Evolutionary conservation across 2,329 filamentous ascomycete species (phyloP).

Genomic region (Colletotrichum lini): DNA sequence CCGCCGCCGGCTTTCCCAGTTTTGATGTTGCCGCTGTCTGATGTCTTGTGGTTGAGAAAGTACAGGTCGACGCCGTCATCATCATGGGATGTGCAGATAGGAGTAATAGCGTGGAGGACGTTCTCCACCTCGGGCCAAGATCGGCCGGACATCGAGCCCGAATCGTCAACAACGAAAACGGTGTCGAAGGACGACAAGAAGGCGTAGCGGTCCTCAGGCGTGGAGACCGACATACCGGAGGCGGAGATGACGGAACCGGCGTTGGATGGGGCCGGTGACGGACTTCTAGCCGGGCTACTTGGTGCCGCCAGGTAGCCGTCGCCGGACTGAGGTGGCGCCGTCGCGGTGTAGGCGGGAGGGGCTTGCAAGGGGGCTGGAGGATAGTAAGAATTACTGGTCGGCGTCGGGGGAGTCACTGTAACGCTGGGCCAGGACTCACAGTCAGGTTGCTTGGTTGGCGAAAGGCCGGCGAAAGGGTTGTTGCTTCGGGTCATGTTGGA

Average conservation of each 20-base stretch:
- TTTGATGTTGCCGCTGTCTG: conserved; percentile 50
- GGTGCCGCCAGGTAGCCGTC: conserved; percentile 32
- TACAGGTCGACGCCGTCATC: conserved; percentile 90
- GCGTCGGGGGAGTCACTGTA: background rate
- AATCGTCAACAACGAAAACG: conserved; percentile 92
- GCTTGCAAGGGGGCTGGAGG: conserved; percentile 47
- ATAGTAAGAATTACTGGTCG: conserved; percentile 3
- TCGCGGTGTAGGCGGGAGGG: conserved; percentile 54
- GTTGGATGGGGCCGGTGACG: conserved; percentile 44
- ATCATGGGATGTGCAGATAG: conserved; percentile 86
- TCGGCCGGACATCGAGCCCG: conserved; percentile 84
- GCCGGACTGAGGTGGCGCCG: conserved; percentile 14
- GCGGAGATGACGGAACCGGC: conserved; percentile 29
- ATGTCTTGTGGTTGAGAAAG: conserved; percentile 82
- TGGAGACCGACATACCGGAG: conserved; percentile 50
- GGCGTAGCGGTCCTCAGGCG: conserved; percentile 77
- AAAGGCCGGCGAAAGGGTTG: conserved; percentile 43
- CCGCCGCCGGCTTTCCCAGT: conserved; percentile 60
- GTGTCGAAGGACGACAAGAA: conserved; percentile 89
- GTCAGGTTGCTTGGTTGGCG: conserved; percentile 31
- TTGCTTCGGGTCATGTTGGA: conserved; percentile 38
- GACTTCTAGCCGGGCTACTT: conserved; percentile 29
- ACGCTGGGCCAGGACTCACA: conserved; percentile 38
- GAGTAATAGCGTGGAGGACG: conserved; percentile 81
- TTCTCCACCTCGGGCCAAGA: conserved; percentile 82